Evolutionary conservation across 345 rosid species (phyloP).

Genomic region (Pistacia vera): DNA sequence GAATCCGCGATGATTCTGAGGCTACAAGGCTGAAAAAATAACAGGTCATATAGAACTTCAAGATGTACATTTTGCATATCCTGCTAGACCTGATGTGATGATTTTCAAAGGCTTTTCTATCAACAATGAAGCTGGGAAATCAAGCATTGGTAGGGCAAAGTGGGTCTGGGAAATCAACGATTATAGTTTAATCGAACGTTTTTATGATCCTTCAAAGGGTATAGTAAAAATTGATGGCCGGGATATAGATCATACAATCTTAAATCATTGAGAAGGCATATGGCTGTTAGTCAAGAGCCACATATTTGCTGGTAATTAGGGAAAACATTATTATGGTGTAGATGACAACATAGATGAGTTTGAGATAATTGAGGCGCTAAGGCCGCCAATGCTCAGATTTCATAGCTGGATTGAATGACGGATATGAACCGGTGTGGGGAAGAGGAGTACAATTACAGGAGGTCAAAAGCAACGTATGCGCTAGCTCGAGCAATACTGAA

Average conservation of each 20-base stretch:
- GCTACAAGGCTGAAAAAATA: conserved; percentile 38
- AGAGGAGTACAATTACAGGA: conserved; percentile 65
- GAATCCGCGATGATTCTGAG: conserved; percentile 55
- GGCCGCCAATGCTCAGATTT: conserved; percentile 78
- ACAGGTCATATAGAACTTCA: conserved; percentile 49
- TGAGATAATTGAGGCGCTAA: conserved; percentile 59
- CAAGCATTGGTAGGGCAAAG: conserved; percentile 81
- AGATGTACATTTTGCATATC: conserved; percentile 58
- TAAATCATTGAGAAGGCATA: conserved; percentile 51
- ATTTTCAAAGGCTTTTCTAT: conserved; percentile 55
- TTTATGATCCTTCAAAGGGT: conserved; percentile 63
- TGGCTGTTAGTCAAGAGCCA: conserved; percentile 86
- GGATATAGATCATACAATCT: conserved; percentile 54
- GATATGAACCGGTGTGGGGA: conserved; percentile 69
- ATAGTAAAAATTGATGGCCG: conserved; percentile 51
- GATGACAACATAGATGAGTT: conserved; percentile 32
- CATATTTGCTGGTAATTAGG: conserved; percentile 61
- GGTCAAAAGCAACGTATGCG: conserved; percentile 76
- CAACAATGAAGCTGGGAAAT: conserved; percentile 52
- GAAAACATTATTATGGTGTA: conserved; percentile 64
- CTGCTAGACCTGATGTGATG: conserved; percentile 51
- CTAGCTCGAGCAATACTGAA: conserved; percentile 64
- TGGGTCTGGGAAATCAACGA: conserved; percentile 79
- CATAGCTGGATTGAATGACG: conserved; percentile 46
- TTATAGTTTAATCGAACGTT: conserved; percentile 61